phyloP scores from a whole-genome alignment of 2,329 filamentous ascomycete species.

The Elsinoe arachidis region DNA sequence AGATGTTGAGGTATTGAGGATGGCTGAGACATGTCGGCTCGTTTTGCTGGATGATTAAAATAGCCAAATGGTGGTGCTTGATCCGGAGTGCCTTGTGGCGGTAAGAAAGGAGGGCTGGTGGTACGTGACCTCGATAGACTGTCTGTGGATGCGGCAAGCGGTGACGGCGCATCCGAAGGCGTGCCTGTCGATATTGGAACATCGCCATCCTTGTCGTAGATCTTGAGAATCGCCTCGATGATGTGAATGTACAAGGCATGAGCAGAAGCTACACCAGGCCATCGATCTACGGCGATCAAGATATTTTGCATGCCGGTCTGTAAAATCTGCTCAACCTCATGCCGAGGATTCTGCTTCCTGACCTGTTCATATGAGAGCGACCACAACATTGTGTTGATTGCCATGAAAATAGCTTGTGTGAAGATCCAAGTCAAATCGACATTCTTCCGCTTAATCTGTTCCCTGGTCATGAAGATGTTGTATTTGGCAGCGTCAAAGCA shows the following conservation, averaged over 20 bases:
- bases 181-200: conserved; percentile 41
- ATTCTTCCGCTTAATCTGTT: conserved; percentile 65
- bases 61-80: conserved; percentile 22
- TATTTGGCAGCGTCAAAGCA: conserved; percentile 77
- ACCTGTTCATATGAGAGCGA: conserved; percentile 79
- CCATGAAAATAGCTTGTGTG: conserved; percentile 80
- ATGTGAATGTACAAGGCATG: conserved; percentile 81
- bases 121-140: conserved; percentile 36
- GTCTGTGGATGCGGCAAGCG: conserved; percentile 32
- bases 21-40: conserved; percentile 24
- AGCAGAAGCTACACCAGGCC: conserved; percentile 82
- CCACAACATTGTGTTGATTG: conserved; percentile 87
- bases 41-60: conserved; percentile 23
- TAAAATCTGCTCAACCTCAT: conserved; percentile 69
- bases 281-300: conserved; percentile 70
- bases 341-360: conserved; percentile 59
- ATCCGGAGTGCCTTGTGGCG: conserved; percentile 21
- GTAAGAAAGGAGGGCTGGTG: conserved; percentile 35
- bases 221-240: conserved; percentile 75
- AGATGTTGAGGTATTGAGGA: conserved; percentile 25
- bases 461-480: conserved; percentile 71
- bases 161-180: conserved; percentile 37
- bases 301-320: conserved; percentile 70
- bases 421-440: conserved; percentile 94
- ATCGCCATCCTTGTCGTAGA: conserved; percentile 60